Evolutionary conservation across 192 early-diverging fungal species (phyloP).

Genomic region (Coemansia sp.): DNA sequence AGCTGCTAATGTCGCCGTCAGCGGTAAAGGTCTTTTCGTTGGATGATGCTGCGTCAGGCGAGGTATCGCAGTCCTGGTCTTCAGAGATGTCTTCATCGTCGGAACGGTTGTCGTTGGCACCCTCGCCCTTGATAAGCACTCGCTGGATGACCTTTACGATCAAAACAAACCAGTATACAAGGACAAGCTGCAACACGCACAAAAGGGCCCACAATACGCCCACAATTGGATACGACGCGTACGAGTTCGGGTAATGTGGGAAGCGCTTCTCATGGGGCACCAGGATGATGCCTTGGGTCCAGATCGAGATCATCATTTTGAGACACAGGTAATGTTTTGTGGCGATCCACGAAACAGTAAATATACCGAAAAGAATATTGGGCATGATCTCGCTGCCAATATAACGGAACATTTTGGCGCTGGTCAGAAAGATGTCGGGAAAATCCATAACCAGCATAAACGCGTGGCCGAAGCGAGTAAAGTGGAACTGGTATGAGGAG

Average conservation of each 20-base stretch:
- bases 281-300: constrained; percentile 49
- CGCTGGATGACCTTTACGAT: constrained; percentile 63
- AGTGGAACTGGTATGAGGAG: constrained; percentile 54
- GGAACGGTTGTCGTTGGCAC: constrained; percentile 68
- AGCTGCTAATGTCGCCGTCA: neutral
- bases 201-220: constrained; percentile 61
- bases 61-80: constrained; percentile 3
- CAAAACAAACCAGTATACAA: constrained; percentile 78
- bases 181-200: constrained; percentile 62
- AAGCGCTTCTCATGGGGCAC: constrained; percentile 60
- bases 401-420: constrained; percentile 81
- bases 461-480: constrained; percentile 57
- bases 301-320: constrained; percentile 65
- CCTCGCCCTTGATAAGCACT: constrained; percentile 61
- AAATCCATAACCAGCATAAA: constrained; percentile 59
- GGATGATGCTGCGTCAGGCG: neutral
- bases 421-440: constrained; percentile 57
- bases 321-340: constrained; percentile 74
- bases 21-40: neutral
- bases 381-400: constrained; percentile 59
- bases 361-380: constrained; percentile 71
- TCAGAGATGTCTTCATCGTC: constrained; percentile 51
- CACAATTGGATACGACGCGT: constrained; percentile 48
- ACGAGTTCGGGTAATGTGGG: constrained; percentile 60
- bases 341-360: constrained; percentile 72